Percentiles rank a stretch among this genome's conserved stretches.
Evolutionary conservation across 2,329 filamentous ascomycete species (phyloP).

Genomic region (Colletotrichum sp.): DNA sequence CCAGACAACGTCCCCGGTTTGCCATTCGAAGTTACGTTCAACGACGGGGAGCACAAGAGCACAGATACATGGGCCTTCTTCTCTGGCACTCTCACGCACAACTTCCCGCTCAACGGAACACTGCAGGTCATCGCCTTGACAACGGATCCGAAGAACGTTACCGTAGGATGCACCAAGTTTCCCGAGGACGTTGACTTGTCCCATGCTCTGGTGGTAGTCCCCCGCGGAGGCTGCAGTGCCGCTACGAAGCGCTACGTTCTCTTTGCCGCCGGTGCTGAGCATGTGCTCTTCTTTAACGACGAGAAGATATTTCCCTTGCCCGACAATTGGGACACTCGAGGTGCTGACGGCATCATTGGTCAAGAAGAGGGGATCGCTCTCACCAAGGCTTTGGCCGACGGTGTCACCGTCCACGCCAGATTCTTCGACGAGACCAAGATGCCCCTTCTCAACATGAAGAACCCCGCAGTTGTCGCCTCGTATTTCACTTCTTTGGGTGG

Average conservation of each 20-base stretch:
- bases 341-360: neutral
- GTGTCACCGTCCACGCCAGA: neutral
- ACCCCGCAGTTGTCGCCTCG: neutral
- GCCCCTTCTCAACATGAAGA: neutral
- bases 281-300: conserved; percentile 44
- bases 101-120: conserved; percentile 11
- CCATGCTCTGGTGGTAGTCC: conserved; percentile 42
- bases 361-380: neutral
- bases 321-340: neutral
- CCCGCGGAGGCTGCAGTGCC: neutral
- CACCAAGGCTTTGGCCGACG: neutral
- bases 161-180: conserved; percentile 43
- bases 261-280: conserved; percentile 41
- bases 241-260: conserved; percentile 38
- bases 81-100: neutral
- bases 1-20: conserved; percentile 18
- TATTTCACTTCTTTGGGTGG: conserved; percentile 57
- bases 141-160: conserved; percentile 20
- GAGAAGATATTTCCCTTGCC: conserved; percentile 10
- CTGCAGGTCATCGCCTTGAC: conserved; percentile 28
- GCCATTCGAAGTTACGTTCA: conserved; percentile 11
- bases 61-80: conserved; percentile 11
- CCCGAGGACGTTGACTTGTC: conserved; percentile 41
- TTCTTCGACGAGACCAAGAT: neutral
- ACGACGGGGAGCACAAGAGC: neutral